A percentile compares a stretch with the other conserved stretches of the same genome.
phyloP scores from a whole-genome alignment of 805 yeast species.

The Wickerhamomyces kurtzmanii region DNA sequence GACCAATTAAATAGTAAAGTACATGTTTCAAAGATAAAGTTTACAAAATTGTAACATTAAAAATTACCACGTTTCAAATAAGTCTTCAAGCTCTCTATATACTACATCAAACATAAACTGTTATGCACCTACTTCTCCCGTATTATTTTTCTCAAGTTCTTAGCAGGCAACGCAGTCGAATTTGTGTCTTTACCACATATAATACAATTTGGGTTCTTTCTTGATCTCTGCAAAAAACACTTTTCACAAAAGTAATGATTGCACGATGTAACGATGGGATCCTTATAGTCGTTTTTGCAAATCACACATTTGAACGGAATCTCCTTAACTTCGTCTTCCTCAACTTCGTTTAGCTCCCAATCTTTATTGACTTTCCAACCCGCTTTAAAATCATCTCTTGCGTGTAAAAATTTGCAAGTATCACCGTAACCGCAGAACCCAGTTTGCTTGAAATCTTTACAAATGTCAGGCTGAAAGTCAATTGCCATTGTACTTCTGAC shows the following conservation, averaged over 20 bases:
- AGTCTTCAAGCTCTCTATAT: conserved; percentile 2
- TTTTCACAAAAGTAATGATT: conserved; percentile 53
- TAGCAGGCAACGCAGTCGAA: conserved; percentile 49
- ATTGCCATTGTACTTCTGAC: conserved; percentile 58
- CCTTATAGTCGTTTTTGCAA: conserved; percentile 43
- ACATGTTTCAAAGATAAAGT: no score
- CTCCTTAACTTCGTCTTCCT: conserved; percentile 15
- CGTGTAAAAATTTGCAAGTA: conserved; percentile 88
- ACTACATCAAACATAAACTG: neutral
- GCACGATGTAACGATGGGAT: conserved; percentile 52
- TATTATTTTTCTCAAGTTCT: conserved; percentile 14
- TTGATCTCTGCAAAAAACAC: conserved; percentile 44
- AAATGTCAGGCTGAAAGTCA: conserved; percentile 89
- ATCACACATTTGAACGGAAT: conserved; percentile 55
- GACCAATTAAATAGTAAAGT: no score
- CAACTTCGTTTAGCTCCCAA: conserved; percentile 42
- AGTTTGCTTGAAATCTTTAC: conserved; percentile 83
- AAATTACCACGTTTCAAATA: neutral
- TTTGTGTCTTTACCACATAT: conserved; percentile 53
- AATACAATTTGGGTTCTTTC: conserved; percentile 35
- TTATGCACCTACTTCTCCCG: neutral
- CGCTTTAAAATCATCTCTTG: conserved; percentile 74
- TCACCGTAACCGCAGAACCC: conserved; percentile 98
- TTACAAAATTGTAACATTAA: no score
- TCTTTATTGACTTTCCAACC: conserved; percentile 60